Evolutionary conservation across 1,284 basidiomycete species (phyloP), one percentile per base, ranked within the genome.

Genomic region (Cystobasidium slooffiae): DNA sequence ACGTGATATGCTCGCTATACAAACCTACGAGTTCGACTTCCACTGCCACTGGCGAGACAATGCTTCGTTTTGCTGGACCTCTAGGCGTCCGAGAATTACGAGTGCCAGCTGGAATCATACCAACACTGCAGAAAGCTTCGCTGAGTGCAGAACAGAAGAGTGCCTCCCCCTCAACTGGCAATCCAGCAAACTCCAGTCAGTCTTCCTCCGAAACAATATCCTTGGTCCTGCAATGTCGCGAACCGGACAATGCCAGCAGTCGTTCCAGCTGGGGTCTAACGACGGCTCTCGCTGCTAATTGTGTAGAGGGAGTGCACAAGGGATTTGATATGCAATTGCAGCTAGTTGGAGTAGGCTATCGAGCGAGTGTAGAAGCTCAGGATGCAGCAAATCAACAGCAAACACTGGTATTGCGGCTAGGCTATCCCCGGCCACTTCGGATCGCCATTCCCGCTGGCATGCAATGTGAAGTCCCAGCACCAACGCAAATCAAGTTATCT

Each of bases 281-380:
- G 2, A 89, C 96, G 62, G 91, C 93, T 0, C 86, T 95, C 75
- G 90, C 97, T 80, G 85, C 87, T 77, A 99, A 99, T 81, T 95
- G 95, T 18, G 87, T 98, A 76, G 85, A 85, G 18, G 97, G 97
- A 64, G 94, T 98, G 84, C 90, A 91, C 0, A 87, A 90, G 76
- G 95, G 95, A 1, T 98, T 94, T 84, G 87, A 86, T 0, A 86
- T 92, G 8, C 89, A 91, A 14, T 83, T 99, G 22, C 90, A 90
- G 78, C 87, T 99, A 74, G 96, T 98, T 75, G 97, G 96, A 47
- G 95, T 99, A 52, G 96, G 96, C 1, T 99, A 94, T 84, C 87
- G 96, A 81, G 95, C 90, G 3, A 87, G 88, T 1, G 83, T 99
- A 70, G 96, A 99, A 84, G 86, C 88, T 1, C 92, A 47, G 37